Evolutionary conservation across 306 rosid genomes (phyloP).

Genomic region (Sesbania bispinosa): DNA sequence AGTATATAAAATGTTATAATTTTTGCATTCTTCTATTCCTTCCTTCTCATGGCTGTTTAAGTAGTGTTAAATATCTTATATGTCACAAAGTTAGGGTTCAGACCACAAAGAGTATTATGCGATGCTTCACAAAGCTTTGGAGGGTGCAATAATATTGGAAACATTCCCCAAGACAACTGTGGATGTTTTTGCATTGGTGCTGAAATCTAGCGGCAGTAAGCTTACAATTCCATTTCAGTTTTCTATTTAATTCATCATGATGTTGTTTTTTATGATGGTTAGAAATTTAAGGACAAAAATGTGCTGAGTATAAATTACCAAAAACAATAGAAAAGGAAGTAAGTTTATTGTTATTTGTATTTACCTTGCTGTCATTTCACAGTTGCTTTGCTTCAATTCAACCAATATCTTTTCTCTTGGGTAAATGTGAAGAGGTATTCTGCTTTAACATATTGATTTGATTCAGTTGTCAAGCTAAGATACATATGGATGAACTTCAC

Average conservation of each 20-base stretch:
- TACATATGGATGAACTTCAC: neutral
- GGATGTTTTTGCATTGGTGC: slow-evolving; percentile 90
- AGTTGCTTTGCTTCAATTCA: slow-evolving; percentile 14
- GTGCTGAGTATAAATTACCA: neutral
- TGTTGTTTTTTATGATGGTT: slow-evolving; percentile 3
- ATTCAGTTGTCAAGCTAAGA: slow-evolving; percentile 3
- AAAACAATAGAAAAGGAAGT: neutral
- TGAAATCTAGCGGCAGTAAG: slow-evolving; percentile 98
- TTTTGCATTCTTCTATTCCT: neutral
- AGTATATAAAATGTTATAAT: slow-evolving; percentile 37
- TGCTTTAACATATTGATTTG: neutral
- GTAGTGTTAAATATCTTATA: slow-evolving; percentile 24
- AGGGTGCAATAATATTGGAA: slow-evolving; percentile 89
- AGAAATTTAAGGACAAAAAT: neutral
- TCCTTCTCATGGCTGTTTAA: neutral
- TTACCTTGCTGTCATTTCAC: neutral
- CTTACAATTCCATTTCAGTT: slow-evolving; percentile 12
- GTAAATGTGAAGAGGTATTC: neutral
- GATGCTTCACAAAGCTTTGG: slow-evolving; percentile 91
- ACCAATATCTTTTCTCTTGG: neutral
- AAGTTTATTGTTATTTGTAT: neutral
- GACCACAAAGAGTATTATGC: slow-evolving; percentile 76
- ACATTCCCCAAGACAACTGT: slow-evolving; percentile 92
- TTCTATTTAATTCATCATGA: slow-evolving; percentile 9
- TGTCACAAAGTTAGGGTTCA: slow-evolving; percentile 53